These are phyloP conservation scores for Somion occarium DNA, from an alignment of 1,284 basidiomycete species.

Conservation along the genomic window DNA sequence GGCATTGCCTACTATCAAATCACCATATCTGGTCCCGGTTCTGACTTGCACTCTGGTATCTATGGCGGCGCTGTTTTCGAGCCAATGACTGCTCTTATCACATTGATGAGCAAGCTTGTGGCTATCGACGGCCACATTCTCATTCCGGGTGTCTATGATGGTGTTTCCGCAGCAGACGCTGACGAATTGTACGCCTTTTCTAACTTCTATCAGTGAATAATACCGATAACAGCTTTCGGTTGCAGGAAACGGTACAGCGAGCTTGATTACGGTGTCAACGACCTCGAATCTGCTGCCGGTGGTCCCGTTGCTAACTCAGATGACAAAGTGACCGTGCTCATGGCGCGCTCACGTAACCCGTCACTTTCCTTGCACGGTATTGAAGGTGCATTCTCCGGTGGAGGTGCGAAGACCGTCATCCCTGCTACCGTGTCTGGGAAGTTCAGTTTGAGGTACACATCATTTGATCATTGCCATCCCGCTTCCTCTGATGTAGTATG, in stretches of 20 bases:
- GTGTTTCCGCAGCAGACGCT: conserved; percentile 74
- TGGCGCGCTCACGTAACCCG: conserved; percentile 88
- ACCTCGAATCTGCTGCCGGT: conserved; percentile 82
- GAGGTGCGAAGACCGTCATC: conserved; percentile 94
- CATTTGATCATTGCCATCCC: neutral
- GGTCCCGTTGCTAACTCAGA: conserved; percentile 72
- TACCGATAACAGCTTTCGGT: neutral
- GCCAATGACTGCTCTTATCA: conserved; percentile 80
- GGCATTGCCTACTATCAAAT: conserved; percentile 91
- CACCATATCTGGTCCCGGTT: conserved; percentile 77
- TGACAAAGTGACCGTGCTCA: conserved; percentile 83
- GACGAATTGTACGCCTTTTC: conserved; percentile 60
- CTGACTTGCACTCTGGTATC: conserved; percentile 91
- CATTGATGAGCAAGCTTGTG: conserved; percentile 85
- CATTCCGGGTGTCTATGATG: conserved; percentile 88
- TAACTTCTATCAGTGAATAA: neutral
- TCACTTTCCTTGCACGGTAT: conserved; percentile 94
- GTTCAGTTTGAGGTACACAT: conserved; percentile 82
- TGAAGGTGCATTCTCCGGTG: conserved; percentile 92
- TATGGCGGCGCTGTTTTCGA: conserved; percentile 90
- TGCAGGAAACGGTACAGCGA: conserved; percentile 46
- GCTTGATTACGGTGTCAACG: conserved; percentile 71
- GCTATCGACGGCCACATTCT: conserved; percentile 81
- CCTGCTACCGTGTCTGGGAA: conserved; percentile 88
- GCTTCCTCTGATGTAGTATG: neutral